phyloP scores from a whole-genome alignment of 2,329 filamentous ascomycete genomes.

The Pseudofabraea citricarpa region DNA sequence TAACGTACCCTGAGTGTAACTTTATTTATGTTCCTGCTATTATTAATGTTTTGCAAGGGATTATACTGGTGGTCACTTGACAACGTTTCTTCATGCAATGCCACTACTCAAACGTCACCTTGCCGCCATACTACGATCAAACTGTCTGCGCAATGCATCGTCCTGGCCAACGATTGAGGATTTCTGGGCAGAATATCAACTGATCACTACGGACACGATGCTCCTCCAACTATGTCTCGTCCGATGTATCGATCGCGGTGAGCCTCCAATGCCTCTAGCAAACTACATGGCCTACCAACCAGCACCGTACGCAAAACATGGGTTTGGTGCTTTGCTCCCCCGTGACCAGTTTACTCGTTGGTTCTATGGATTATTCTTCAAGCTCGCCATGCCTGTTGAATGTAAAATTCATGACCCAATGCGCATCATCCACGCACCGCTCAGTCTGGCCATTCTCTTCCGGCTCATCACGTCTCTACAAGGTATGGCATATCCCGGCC shows the following conservation, averaged over 20 bases:
- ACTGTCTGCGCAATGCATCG: conserved; percentile 7
- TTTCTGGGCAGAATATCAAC: conserved; percentile 11
- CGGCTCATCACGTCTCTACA: conserved; percentile 8
- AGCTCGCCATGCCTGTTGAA: conserved; percentile 6
- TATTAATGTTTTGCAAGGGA: conserved; percentile 4
- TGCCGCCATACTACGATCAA: conserved; percentile 1
- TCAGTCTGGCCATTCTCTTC: conserved; percentile 8
- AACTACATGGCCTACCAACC: conserved; percentile 2
- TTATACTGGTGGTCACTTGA: conserved; percentile 10
- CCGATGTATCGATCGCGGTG: background rate
- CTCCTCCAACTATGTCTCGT: conserved; percentile 6
- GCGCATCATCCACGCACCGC: conserved; percentile 3
- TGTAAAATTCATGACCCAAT: background rate
- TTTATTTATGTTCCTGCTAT: background rate
- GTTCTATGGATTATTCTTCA: conserved; percentile 12
- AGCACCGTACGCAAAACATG: background rate
- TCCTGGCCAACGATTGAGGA: background rate
- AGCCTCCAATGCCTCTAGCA: conserved; percentile 1
- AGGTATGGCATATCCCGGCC: conserved; percentile 11
- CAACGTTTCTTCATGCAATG: conserved; percentile 7
- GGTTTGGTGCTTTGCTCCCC: conserved; percentile 2
- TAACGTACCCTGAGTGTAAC: conserved; percentile 13
- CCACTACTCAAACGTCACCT: conserved; percentile 5
- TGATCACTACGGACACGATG: conserved; percentile 5
- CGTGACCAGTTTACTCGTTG: conserved; percentile 7